A percentile compares a stretch with the other conserved stretches of the same genome.
Conservation (phyloP, 2,329 filamentous ascomycete species). For the Fusarium dimerum region DNA sequence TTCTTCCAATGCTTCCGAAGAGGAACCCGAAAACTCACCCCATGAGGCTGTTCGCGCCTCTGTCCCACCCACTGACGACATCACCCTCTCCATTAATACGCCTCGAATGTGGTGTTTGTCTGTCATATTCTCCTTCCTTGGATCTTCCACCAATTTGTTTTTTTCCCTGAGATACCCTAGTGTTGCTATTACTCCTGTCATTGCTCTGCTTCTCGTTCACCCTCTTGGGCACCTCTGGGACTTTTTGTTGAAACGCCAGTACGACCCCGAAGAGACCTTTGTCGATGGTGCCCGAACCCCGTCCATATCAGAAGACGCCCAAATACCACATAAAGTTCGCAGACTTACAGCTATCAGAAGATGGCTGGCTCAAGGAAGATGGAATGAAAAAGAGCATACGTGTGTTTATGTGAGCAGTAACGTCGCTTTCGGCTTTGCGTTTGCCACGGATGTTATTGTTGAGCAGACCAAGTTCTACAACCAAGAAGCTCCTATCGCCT, state of each 20-base stretch:
- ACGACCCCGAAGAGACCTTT: conserved; percentile 51
- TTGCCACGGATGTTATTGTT: conserved; percentile 86
- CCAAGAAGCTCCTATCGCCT: conserved; percentile 73
- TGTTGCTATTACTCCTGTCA: conserved; percentile 85
- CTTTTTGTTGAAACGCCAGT: conserved; percentile 63
- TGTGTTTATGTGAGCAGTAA: conserved; percentile 91
- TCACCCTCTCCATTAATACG: conserved; percentile 78
- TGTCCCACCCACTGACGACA: conserved; percentile 74
- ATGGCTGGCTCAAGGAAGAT: conserved; percentile 77
- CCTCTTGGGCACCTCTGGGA: conserved; percentile 83
- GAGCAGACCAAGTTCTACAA: conserved; percentile 90
- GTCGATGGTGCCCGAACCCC: conserved; percentile 47
- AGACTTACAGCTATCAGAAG: conserved; percentile 54
- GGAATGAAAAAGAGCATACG: conserved; percentile 88
- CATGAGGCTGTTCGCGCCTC: conserved; percentile 81
- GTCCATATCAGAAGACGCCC: conserved; percentile 18
- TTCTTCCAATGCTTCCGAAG: conserved; percentile 45
- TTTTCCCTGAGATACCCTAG: conserved; percentile 90
- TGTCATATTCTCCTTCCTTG: conserved; percentile 76
- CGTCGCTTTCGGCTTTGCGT: conserved; percentile 86
- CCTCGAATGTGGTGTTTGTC: conserved; percentile 85
- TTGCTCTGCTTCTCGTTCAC: conserved; percentile 81
- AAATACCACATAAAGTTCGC: conserved; percentile 21
- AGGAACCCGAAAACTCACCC: conserved; percentile 67
- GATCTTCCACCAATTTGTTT: conserved; percentile 83